Evolutionary conservation across 805 yeast species (phyloP), one percentile per base, ranked within the genome.

Genomic region (Tetrapisispora iriomotensis): DNA sequence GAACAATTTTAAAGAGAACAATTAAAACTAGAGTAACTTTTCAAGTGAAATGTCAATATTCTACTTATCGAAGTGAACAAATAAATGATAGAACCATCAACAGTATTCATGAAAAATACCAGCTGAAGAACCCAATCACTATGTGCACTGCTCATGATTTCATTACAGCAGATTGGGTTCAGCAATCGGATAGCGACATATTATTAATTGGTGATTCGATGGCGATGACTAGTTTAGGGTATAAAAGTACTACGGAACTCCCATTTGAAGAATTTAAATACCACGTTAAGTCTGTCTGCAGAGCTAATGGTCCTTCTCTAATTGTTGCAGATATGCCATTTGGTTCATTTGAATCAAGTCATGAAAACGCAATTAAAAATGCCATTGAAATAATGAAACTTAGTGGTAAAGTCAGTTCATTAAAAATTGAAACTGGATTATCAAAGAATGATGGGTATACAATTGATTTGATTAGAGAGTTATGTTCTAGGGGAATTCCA

Each of bases 191-290:
- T 1, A 68, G 77, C 2, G 96, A 90, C 49, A 69, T 79, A 42
- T 67, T 79, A 6, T 68, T 90, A 2, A 79, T 90, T 4, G 98
- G 98, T 3, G 98, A 90, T 59, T 88, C 96, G 0, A 63, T 92
- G 20, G 86, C 96, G 0, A 90, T 87, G 96, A 88, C 84, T 1
- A 72, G 94, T 0, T 68, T 85, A 45, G 98, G 98, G 0, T 79
- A 81, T 53, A 68, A 68, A 2, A 77, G 82, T 30, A 81, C 97
- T 0, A 77, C 80, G 43, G 82, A 82, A 50, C 62, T 92, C 21
- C 70, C 79, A 2, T 72, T 86, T 37, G 88, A 85, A 9, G 90
- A 92, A 57, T 84, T 86, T 64, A 58, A 81, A 23, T 82, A 77
- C 54, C 85, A 84, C 49, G 78, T 82, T 29, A 68, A 71, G 38